Evolutionary conservation across 2,329 filamentous ascomycete genomes (phyloP), one percentile per base, ranked within the genome.

Genomic region (Cercospora sojina): DNA sequence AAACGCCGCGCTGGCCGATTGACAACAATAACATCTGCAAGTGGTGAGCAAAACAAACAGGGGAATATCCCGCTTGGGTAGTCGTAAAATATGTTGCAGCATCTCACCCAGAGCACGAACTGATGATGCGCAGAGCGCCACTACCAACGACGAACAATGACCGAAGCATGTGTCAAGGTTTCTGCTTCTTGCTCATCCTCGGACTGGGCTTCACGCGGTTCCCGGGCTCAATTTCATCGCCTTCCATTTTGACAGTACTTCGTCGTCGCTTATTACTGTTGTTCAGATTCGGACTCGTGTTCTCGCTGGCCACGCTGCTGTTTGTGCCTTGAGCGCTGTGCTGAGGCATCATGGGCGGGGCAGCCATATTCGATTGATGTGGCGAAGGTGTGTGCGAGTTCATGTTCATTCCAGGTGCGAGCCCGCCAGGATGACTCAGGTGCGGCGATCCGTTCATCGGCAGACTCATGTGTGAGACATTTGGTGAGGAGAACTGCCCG

Each of bases 221-320:
- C 35, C 77, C 72, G 35, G 82, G 81, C 67, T 63, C 59, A 8
- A 77, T 80, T 53, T 86, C 86, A 56, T 88, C 86, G 43, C 78
- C 81, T 71, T 88, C 86, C 62, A 83, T 78, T 75, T 89, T 89
- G 64, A 87, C 85, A 13, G 83, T 83, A 76, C 87, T 88, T 27
- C 83, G 77, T 67, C 87, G 80, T 67, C 87, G 83, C 77, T 89
- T 89, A 71, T 79, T 83, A 56, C 89, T 89, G 71, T 87, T 83
- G 71, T 86, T 88, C 61, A 76, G 70, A 31, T 75, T 70, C 2
- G 87, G 87, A 70, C 87, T 89, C 5, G 87, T 88, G 70, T 86
- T 88, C 32, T 86, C 85, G 72, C 85, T 88, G 8, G 83, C 83
- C 69, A 79, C 79, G 18, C 77, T 84, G 75, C 82, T 86, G 69